Percentiles rank a stretch among this genome's conserved stretches.
phyloP scores from a whole-genome alignment of 2,329 filamentous ascomycete species.

The Cytospora paraplurivora region DNA sequence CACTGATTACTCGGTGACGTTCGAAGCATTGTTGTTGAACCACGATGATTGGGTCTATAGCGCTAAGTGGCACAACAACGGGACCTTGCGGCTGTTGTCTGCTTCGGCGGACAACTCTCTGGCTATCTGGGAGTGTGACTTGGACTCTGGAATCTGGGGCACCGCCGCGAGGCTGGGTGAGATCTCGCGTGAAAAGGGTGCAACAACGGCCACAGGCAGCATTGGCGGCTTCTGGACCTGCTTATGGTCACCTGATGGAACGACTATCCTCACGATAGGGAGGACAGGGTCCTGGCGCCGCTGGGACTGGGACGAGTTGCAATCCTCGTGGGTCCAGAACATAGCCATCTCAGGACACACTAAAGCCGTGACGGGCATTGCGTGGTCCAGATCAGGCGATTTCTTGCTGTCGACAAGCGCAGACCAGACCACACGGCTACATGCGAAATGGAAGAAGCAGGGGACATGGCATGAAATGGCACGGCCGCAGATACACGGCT shows the following conservation, averaged over 20 bases:
- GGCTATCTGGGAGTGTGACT: slow-evolving; percentile 87
- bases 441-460: slow-evolving; percentile 71
- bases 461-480: slow-evolving; percentile 93
- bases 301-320: slow-evolving; percentile 67
- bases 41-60: slow-evolving; percentile 99
- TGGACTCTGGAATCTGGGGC: slow-evolving; percentile 85
- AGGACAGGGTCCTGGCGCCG: slow-evolving; percentile 91
- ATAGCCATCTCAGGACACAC: slow-evolving; percentile 84
- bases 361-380: slow-evolving; percentile 75
- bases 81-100: slow-evolving; percentile 70
- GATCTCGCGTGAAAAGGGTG: slow-evolving; percentile 91
- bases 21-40: slow-evolving; percentile 89
- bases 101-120: slow-evolving; percentile 95
- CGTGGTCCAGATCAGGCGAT: slow-evolving; percentile 78
- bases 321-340: slow-evolving; percentile 74
- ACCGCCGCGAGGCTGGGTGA: slow-evolving; percentile 85
- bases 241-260: slow-evolving; percentile 81
- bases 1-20: slow-evolving; percentile 77
- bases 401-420: slow-evolving; percentile 87
- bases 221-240: slow-evolving; percentile 97
- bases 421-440: slow-evolving; percentile 90
- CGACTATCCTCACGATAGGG: slow-evolving; percentile 77
- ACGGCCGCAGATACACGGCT: slow-evolving; percentile 94
- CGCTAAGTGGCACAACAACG: slow-evolving; percentile 65
- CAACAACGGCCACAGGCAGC: slow-evolving; percentile 93